Base-by-base conservation (phyloP, 1,139 yeast genomes). In the Oligophagozyma castellii region DNA sequence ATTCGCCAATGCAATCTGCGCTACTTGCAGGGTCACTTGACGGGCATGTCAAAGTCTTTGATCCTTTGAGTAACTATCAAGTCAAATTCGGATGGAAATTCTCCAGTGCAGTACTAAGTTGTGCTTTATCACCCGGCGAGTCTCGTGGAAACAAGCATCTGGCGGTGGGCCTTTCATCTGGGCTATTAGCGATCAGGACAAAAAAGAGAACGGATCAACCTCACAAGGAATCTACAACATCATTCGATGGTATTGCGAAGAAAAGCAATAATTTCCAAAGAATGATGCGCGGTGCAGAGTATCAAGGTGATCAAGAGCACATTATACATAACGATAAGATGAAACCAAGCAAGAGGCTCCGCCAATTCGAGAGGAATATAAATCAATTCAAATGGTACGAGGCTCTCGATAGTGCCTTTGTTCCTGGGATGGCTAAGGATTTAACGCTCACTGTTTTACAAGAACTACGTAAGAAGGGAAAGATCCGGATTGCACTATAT, bases 81-180 rank as follows among this genome's bases (percentile, higher is more conserved):
- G 95, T 86, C 38, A 80, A 78, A 51, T 89, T 84, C 53, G 96
- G 96, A 24, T 89, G 96, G 96, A 89, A 86, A 55, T 86, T 79
- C 48, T 94, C 95, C 23, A 84, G 92, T 11, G 93, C 93, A 24
- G 95, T 89, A 0, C 62, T 89, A 42, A 66, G 84, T 44, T 75
- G 93, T 51, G 96, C 86, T 5, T 78, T 86, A 7, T 80, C 95
- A 6, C 96, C 96, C 13, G 73, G 76, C 36, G 75, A 42, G 29
- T 48, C 53, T 5, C 45, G 43, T 31, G 51, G 53, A 20, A 51
- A 50, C 29, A 79, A 79, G 57, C 96, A 89, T 59, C 68, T 89
- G 39, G 95, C 81, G 21, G 81, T 93, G n/a, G 98, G 98, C 31
- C 66, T 89, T 42, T 76, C 92, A 5, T 75, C 93, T 2, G 98